Percentiles rank a stretch among this genome's conserved stretches.
Conservation (phyloP, 2,329 filamentous ascomycete genomes). For the Monosporascus sp. region DNA sequence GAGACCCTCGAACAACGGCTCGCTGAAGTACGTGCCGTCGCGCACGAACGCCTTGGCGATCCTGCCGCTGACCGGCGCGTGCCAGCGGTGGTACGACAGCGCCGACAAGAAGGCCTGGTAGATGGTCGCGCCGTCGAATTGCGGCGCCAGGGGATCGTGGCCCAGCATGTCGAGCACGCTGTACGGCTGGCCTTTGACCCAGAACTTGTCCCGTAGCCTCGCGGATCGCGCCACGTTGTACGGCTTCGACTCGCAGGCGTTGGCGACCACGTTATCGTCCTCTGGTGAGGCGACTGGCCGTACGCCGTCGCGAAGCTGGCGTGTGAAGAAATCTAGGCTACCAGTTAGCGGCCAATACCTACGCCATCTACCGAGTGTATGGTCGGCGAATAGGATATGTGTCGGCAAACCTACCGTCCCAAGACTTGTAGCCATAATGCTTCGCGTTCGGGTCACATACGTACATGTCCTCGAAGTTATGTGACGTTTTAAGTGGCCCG, state of each 20-base stretch:
- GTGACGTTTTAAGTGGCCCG: constrained; percentile 20
- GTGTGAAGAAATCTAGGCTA: constrained; percentile 48
- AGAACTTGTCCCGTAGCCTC: constrained; percentile 48
- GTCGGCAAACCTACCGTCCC: constrained; percentile 41
- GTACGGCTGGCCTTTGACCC: constrained; percentile 56
- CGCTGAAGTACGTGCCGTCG: constrained; percentile 55
- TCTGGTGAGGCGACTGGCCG: constrained; percentile 44
- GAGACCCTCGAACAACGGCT: constrained; percentile 44
- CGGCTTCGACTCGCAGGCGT: constrained; percentile 52
- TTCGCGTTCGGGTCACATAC: constrained; percentile 49
- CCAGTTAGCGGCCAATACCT: too few species aligned
- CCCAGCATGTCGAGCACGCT: constrained; percentile 49
- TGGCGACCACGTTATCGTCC: constrained; percentile 45
- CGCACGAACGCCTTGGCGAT: constrained; percentile 45
- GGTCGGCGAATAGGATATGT: background rate
- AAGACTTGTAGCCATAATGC: constrained; percentile 52
- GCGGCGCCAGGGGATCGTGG: constrained; percentile 36
- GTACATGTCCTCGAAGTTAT: constrained; percentile 56
- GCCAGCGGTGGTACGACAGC: constrained; percentile 58
- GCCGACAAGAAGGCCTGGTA: constrained; percentile 58
- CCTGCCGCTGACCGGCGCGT: constrained; percentile 51
- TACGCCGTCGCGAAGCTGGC: constrained; percentile 38
- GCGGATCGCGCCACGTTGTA: constrained; percentile 33
- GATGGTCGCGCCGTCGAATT: constrained; percentile 50
- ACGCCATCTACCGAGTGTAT: too few species aligned